These are phyloP conservation scores for Pisolithus microcarpus DNA, from an alignment of 768 basidiomycete species.

Conservation along the genomic window DNA sequence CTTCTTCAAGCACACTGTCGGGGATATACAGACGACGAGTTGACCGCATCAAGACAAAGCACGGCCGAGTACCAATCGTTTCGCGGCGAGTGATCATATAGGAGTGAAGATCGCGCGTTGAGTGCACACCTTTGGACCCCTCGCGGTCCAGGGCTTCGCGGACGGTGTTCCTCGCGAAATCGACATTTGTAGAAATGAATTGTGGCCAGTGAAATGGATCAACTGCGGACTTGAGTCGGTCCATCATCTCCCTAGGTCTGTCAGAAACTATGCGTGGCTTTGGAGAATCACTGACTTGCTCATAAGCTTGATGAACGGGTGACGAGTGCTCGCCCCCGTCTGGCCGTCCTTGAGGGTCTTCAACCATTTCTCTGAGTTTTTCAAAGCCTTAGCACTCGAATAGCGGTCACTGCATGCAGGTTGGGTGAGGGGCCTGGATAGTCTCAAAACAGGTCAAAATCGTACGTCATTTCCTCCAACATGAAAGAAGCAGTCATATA, in stretches of 20 bases:
- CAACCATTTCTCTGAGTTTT: slow-evolving; percentile 19
- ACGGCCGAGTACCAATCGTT: slow-evolving; percentile 23
- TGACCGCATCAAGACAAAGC: slow-evolving; percentile 24
- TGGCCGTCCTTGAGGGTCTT: slow-evolving; percentile 15
- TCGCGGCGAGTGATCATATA: slow-evolving; percentile 25
- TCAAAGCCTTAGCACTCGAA: slow-evolving; percentile 14
- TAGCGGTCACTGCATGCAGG: slow-evolving; percentile 15
- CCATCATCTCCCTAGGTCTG: slow-evolving; percentile 15
- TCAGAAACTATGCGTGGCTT: background rate
- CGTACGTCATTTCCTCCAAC: slow-evolving; percentile 24
- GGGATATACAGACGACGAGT: slow-evolving; percentile 20
- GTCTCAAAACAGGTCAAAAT: background rate
- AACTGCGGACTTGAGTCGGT: slow-evolving; percentile 17
- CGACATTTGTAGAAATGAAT: slow-evolving; percentile 16
- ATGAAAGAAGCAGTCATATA: slow-evolving; percentile 27
- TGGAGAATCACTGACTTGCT: slow-evolving; percentile 11
- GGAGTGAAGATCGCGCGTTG: slow-evolving; percentile 14
- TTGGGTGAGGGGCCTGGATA: background rate
- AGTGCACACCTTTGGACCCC: slow-evolving; percentile 7
- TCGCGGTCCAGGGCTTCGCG: slow-evolving; percentile 25
- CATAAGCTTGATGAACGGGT: slow-evolving; percentile 23
- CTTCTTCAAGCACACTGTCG: slow-evolving; percentile 14
- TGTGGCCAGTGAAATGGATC: slow-evolving; percentile 24
- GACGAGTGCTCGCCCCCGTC: slow-evolving; percentile 8
- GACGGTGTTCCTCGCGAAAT: slow-evolving; percentile 15